Base-by-base conservation (phyloP, 2,329 filamentous ascomycete genomes). In the Atkinsonella hypoxylon region DNA sequence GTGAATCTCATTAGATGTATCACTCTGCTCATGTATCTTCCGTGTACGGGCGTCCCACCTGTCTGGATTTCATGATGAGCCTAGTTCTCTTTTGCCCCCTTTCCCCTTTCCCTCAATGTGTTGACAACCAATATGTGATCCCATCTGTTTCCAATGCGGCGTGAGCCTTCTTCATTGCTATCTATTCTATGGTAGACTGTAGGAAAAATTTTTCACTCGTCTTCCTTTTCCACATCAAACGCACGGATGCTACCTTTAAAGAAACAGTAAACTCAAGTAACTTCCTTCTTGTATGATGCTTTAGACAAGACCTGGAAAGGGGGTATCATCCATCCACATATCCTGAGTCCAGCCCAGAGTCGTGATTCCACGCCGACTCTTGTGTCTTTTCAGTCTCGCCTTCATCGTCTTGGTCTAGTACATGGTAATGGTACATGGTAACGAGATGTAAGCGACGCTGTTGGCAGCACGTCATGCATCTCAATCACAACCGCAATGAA, bases 291-390 rank as follows among this genome's bases (percentile, higher is more conserved):
- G 48, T 44, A 36, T 13, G 22, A 56, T 48, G 53, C 61, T 60
- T 51, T 62, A 56, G 60, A 62, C 58, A 62, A 48, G 26, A 46
- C n/a, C 46, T 42, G 49, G 55, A 41, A 51, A 51, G n/a, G 45
- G 59, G 60, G 62, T 64, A 64, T 65, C 63, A 58, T 65, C 55
- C 61, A 58, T 58, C 31, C 55, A 58, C 45, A 53, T 51, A 51
- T 61, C 56, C 58, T 59, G 58, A 64, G 62, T 59, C 60, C 62
- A 59, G 62, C 60, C 62, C 60, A 61, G 59, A 57, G 56, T 54
- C 32, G 38, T 38, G 12, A 18, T 57, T 54, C 54, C 45, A 52
- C 54, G 53, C 53, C 55, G 52, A 57, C 50, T 54, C 53, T 49
- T 45, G 51, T 56, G 57, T 48, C 53, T 52, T 51, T 44, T 47